Evolutionary conservation across 257 asterid species (phyloP), one percentile per base, ranked within the genome.

Genomic region (Lavandula angustifolia): DNA sequence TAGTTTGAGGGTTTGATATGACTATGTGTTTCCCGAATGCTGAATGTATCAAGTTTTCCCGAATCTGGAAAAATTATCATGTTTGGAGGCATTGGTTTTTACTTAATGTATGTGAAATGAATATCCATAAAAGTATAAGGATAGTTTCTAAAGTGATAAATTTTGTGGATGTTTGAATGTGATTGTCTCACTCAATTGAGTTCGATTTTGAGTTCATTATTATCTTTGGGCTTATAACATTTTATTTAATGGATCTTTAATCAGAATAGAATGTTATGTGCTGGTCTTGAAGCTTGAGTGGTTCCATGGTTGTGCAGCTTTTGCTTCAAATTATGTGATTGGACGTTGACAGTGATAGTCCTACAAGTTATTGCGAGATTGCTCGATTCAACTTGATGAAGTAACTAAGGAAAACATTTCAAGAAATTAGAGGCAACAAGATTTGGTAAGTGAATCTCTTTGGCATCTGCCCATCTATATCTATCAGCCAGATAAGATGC

Each of bases 401-500:
- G 59, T 56, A 63, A 54, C 47, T 43, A 46, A 46, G 33, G 47
- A 43, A 47, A 63, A 64, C 58, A 22, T 49, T 29, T 55, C 58
- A 32, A 73, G 59, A 73, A 53, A 50, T 38, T 61, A 16, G 54
- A 32, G 69, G 42, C 52, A 40, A 40, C 14, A 22, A 38, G 66
- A 52, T 49, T 59, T 50, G 67, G 48, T 38, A 44, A 50, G 60
- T 13, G 54, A 64, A 33, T 51, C 38, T 22, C 57, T 40, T 37
- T 41, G 18, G 54, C 29, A 48, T 29, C n/a, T 31, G 13, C 67
- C 33, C 31, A 42, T 51, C 10, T 3, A 6, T 50, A n/a, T 14
- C 33, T 62, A 38, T 54, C 48, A 34, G 64, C 42, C 8, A 6
- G 66, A 32, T 9, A 74, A 78, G 74, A 92, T 94, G 99, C 97